A percentile compares a stretch with the other conserved stretches of the same genome.
Conservation (phyloP, 2,329 filamentous ascomycete species). For the Xylariomycetidae sp. region DNA sequence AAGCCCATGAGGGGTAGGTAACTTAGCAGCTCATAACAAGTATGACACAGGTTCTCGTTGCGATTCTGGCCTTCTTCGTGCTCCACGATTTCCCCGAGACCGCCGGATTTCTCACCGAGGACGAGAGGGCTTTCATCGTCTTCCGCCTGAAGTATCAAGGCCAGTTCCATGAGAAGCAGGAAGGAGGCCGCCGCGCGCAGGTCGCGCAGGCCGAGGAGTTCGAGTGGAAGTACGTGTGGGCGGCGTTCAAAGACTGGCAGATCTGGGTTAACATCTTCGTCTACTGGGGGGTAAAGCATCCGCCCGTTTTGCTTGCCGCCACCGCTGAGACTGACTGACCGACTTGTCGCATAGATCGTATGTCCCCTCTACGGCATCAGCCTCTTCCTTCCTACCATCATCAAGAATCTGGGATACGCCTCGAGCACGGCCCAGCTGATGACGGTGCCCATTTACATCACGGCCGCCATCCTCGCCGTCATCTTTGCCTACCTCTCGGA, state of each 20-base stretch:
- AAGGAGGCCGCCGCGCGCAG: constrained; percentile 13
- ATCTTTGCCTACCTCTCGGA: constrained; percentile 52
- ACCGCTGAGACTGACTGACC: constrained; percentile 3
- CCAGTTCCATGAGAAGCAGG: constrained; percentile 44
- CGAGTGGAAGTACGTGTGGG: constrained; percentile 68
- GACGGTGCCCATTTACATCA: constrained; percentile 56
- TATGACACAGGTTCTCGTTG: constrained; percentile 45
- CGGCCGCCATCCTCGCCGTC: constrained; percentile 57
- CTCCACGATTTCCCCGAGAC: constrained; percentile 80
- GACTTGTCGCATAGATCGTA: no score
- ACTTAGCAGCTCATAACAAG: no score
- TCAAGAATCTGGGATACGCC: constrained; percentile 53
- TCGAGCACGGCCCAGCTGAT: constrained; percentile 59
- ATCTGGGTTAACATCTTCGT: constrained; percentile 59
- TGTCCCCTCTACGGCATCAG: constrained; percentile 54
- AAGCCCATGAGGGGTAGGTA: no score
- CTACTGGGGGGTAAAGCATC: constrained; percentile 56
- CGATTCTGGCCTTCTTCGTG: constrained; percentile 62
- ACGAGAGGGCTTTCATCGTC: constrained; percentile 67
- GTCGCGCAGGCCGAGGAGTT: constrained; percentile 70
- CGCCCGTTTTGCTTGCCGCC: constrained; percentile 4
- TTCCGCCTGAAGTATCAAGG: constrained; percentile 63
- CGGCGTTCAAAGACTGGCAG: constrained; percentile 75
- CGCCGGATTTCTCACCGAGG: constrained; percentile 66
- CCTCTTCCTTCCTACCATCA: constrained; percentile 60